Base-by-base conservation (phyloP, 768 basidiomycete species). In the Scleroderma citrinum region DNA sequence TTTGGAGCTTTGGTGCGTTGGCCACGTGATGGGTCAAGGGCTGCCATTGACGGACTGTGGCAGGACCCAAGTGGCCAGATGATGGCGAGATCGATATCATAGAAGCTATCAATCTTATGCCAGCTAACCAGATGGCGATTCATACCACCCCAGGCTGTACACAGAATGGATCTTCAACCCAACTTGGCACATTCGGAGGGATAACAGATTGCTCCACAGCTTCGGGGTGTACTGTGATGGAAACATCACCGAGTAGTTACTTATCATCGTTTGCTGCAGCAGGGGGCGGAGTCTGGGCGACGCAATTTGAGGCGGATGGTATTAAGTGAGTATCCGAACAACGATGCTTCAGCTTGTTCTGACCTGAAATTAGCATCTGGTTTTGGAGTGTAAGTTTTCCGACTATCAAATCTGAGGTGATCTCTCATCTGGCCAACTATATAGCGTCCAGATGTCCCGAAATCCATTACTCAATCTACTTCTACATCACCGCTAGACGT, bases 231-330 rank as follows among this genome's bases (percentile, higher is more conserved):
- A 66, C 62, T 29, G 57, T 62, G 19, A 56, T 23, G 8, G 67
- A 68, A 53, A 60, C 54, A 2, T 64, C 62, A 17, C 60, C 50
- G 14, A 67, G 67, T 23, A 69, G 63, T 32, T 69, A 50, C 47
- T 38, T 36, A 3, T 30, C 43, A 5, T 50, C 54, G 19, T 68
- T 68, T 36, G 51, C 59, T 0, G 7, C 24, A 2, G 58, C 57
- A 26, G 79, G 81, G n/a, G 82, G 82, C 6, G 82, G 82, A 5
- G 79, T 83, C 1, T 91, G 72, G 64, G 85, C 85, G 2, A 74
- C 82, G 3, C 84, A 86, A 56, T 82, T 86, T 52, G 85, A 85
- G 44, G 69, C 72, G 6, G 61, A 73, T 1, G 83, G 78, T 17
- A 70, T 79, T 34, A 76, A 62, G 71, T 75, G 54, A 61, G 75